Conservation (phyloP, 306 rosid genomes). For the Castanea sativa region DNA sequence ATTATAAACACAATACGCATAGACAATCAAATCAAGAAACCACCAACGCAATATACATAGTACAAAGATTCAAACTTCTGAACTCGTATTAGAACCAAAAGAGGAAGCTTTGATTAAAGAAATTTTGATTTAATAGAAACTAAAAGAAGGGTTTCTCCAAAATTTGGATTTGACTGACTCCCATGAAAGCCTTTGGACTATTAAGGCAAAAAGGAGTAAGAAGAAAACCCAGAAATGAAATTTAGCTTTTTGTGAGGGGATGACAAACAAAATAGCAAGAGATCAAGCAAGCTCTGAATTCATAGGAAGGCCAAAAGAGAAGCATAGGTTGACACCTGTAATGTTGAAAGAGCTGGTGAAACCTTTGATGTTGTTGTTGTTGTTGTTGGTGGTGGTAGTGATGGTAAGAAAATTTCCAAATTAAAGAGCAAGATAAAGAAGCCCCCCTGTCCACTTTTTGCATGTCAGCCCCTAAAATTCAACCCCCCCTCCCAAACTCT, state of each 20-base stretch:
- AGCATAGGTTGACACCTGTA: not conserved
- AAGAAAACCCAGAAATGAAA: not conserved
- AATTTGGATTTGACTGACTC: not conserved
- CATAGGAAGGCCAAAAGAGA: not conserved
- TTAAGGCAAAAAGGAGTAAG: not conserved
- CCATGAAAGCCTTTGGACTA: not conserved
- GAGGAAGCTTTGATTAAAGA: not conserved
- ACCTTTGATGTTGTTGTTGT: not conserved
- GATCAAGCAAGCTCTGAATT: not conserved
- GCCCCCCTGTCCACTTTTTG: constrained; percentile 14
- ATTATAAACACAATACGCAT: not conserved
- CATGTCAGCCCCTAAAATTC: constrained; percentile 7
- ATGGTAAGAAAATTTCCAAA: not conserved
- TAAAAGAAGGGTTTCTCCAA: not conserved
- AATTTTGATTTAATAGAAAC: not conserved
- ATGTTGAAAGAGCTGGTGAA: not conserved
- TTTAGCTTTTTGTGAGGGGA: not conserved
- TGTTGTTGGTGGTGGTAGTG: not conserved
- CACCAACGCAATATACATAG: not conserved
- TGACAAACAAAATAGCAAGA: not conserved
- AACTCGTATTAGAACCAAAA: not conserved
- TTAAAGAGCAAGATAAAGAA: constrained; percentile 2
- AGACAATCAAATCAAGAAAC: not conserved
- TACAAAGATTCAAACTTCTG: too few species aligned
- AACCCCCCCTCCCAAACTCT: not conserved